Conservation (phyloP, 176 grass and related monocot genomes). For the Carex parvula region DNA sequence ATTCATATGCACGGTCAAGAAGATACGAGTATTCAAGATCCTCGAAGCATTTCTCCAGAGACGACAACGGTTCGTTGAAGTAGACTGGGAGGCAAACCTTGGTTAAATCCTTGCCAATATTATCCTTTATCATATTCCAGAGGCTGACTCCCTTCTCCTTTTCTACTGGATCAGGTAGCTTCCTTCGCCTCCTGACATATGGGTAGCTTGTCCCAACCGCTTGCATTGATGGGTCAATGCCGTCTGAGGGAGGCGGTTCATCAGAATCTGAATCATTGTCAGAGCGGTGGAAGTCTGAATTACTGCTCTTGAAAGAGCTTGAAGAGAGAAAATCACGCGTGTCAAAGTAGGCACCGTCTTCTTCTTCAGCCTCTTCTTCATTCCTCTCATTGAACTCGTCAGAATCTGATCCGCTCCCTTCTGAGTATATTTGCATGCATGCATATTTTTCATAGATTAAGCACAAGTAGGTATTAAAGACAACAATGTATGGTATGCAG, state of each 20-base stretch:
- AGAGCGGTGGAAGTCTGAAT: slow-evolving; percentile 79
- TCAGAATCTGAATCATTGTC: slow-evolving; percentile 90
- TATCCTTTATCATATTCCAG: slow-evolving; percentile 99
- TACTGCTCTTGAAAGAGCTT: slow-evolving; percentile 89
- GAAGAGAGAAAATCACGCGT: slow-evolving; percentile 98
- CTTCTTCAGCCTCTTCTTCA: slow-evolving; percentile 94
- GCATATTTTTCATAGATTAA: not conserved
- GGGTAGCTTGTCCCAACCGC: slow-evolving; percentile 80
- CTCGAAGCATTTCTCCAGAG: slow-evolving; percentile 94
- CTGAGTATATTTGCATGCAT: slow-evolving; percentile 38
- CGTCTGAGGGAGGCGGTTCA: slow-evolving; percentile 58
- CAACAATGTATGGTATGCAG: not conserved
- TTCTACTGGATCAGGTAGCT: slow-evolving; percentile 90
- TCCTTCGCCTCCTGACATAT: slow-evolving; percentile 83
- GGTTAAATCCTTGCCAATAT: slow-evolving; percentile 97
- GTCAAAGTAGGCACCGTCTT: slow-evolving; percentile 90
- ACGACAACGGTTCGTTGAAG: slow-evolving; percentile 93
- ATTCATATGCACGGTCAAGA: slow-evolving; percentile 94
- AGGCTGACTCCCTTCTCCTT: slow-evolving; percentile 99
- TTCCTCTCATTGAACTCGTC: slow-evolving; percentile 95
- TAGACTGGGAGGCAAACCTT: slow-evolving; percentile 98
- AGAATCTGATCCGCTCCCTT: slow-evolving; percentile 95
- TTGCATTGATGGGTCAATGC: slow-evolving; percentile 74
- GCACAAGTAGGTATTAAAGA: not conserved
- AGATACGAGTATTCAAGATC: slow-evolving; percentile 99